Evolutionary conservation across 2,329 filamentous ascomycete genomes (phyloP).

Genomic region (Rosellinia necatrix): DNA sequence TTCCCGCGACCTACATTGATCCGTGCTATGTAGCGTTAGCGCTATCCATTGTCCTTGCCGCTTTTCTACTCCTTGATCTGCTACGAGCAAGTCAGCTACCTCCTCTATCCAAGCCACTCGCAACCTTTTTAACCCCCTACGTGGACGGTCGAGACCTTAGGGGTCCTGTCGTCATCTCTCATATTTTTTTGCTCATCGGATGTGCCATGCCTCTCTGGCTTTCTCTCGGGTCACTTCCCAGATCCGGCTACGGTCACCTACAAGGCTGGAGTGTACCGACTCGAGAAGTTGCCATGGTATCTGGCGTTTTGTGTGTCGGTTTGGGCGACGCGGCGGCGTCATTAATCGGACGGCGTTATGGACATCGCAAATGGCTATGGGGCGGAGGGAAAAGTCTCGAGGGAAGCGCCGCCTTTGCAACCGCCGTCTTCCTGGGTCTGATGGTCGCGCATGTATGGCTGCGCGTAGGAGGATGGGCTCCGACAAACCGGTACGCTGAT

Average conservation of each 20-base stretch:
- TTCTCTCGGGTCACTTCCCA: conserved; percentile 71
- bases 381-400: conserved; percentile 95
- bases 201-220: conserved; percentile 96
- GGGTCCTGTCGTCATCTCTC: conserved; percentile 91
- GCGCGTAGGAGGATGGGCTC: conserved; percentile 74
- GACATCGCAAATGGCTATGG: conserved; percentile 92
- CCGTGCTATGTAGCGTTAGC: conserved; percentile 82
- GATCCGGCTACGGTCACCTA: conserved; percentile 60
- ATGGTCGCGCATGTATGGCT: conserved; percentile 75
- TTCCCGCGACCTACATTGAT: conserved; percentile 85
- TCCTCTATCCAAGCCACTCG: conserved; percentile 83
- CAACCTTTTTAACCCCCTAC: conserved; percentile 86
- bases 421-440: conserved; percentile 78
- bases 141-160: conserved; percentile 92
- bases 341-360: conserved; percentile 84
- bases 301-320: conserved; percentile 91
- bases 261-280: conserved; percentile 75
- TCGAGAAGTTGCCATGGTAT: conserved; percentile 85
- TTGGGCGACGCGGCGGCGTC: conserved; percentile 94
- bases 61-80: conserved; percentile 88
- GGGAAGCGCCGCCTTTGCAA: conserved; percentile 79
- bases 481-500: conserved; percentile 66
- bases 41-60: conserved; percentile 75
- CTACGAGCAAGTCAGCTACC: conserved; percentile 90
- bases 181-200: conserved; percentile 93